phyloP scores from a whole-genome alignment of 2,329 filamentous ascomycete genomes.

The Fusarium citri region DNA sequence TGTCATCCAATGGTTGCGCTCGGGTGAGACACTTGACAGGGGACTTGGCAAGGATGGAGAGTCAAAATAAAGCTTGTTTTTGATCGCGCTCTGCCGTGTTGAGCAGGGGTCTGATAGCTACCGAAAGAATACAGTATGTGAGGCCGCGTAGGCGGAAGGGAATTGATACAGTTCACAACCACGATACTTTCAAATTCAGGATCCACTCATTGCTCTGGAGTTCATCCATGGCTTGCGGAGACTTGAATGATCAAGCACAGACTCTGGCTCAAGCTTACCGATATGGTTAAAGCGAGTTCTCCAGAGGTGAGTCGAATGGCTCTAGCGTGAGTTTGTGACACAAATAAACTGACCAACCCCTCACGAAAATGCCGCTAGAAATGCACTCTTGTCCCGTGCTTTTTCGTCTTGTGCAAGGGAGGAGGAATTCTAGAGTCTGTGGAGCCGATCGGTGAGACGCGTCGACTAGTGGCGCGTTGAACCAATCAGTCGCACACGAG shows the following conservation, averaged over 20 bases:
- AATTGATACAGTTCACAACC: background rate
- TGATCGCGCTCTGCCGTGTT: background rate
- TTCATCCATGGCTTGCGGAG: background rate
- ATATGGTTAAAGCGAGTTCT: background rate
- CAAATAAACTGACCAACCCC: background rate
- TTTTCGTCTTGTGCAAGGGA: background rate
- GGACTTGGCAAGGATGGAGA: conserved; percentile 23
- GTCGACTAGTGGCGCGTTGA: background rate
- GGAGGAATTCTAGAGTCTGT: background rate
- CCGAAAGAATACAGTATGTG: background rate
- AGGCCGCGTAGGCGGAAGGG: accelerated
- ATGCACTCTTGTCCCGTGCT: background rate
- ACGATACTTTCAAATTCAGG: background rate
- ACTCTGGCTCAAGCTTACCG: background rate
- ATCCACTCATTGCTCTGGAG: background rate
- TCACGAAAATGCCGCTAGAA: background rate
- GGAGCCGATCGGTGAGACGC: background rate
- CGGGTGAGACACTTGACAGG: conserved; percentile 32
- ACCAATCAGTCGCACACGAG: background rate
- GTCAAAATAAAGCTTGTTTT: conserved; percentile 38
- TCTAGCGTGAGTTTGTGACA: background rate
- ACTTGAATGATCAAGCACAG: background rate
- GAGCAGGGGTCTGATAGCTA: conserved; percentile 15
- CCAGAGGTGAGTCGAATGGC: background rate
- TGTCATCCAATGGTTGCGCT: conserved; percentile 11